phyloP scores from a whole-genome alignment of 441 rosid species.

The Adansonia rubrostipa region DNA sequence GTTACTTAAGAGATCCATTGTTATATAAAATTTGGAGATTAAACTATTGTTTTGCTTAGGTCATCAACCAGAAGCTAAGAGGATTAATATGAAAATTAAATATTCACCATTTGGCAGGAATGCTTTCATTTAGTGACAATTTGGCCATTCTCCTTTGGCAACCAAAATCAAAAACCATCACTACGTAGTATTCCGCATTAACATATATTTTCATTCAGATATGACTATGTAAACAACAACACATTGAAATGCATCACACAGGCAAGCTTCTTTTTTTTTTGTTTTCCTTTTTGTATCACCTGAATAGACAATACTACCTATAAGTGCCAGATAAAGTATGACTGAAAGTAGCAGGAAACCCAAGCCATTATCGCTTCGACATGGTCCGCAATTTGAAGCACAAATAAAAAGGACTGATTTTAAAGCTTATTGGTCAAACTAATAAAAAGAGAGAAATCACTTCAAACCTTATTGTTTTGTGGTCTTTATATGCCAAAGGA shows the following conservation, averaged over 20 bases:
- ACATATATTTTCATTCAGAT: not conserved
- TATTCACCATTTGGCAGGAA: conserved; percentile 11
- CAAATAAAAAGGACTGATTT: conserved; percentile 3
- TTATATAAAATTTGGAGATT: conserved; percentile 9
- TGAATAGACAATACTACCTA: conserved; percentile 5
- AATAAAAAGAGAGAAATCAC: conserved; percentile 6
- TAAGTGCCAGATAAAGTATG: conserved; percentile 7
- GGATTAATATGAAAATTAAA: conserved; percentile 12
- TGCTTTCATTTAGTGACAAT: conserved; percentile 18
- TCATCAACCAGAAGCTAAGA: conserved; percentile 10
- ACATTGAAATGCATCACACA: not conserved
- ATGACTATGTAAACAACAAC: not conserved
- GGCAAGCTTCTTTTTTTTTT: not conserved
- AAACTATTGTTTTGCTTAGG: not conserved
- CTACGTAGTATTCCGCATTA: not conserved
- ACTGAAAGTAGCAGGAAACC: not conserved
- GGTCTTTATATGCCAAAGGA: conserved; percentile 3
- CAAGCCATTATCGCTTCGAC: not conserved
- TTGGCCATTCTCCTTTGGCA: not conserved
- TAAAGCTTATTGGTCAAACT: conserved; percentile 10
- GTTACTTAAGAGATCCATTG: not conserved
- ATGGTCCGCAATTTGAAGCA: conserved; percentile 13
- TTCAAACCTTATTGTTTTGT: not conserved
- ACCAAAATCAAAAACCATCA: not conserved
- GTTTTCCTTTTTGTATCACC: not conserved